Conservation (phyloP, 805 yeast genomes). For the Cephaloascus fragrans region DNA sequence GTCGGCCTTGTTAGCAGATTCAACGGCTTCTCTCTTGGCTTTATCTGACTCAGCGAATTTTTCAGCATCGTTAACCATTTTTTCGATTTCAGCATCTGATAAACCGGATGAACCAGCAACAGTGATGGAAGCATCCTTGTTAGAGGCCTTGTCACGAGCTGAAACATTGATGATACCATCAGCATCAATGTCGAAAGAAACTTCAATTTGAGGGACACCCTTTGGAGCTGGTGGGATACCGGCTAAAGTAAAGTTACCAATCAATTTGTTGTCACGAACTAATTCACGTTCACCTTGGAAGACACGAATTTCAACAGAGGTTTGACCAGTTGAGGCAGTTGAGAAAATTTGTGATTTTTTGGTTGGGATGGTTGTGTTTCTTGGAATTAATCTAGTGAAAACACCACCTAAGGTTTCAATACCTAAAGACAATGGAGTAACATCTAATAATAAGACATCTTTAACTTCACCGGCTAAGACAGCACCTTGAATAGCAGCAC, state of each 20-base stretch:
- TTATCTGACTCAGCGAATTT: constrained; percentile 81
- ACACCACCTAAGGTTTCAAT: constrained; percentile 98
- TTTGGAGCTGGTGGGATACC: constrained; percentile 95
- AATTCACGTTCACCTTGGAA: constrained; percentile 99
- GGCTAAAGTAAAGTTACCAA: constrained; percentile 91
- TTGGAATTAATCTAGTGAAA: constrained; percentile 81
- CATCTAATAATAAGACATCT: constrained; percentile 84
- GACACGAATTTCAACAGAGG: constrained; percentile 93
- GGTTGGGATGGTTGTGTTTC: constrained; percentile 95
- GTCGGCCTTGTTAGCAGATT: constrained; percentile 78
- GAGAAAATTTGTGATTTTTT: constrained; percentile 95
- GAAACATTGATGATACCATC: constrained; percentile 95
- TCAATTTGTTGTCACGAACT: constrained; percentile 94
- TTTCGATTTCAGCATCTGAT: constrained; percentile 81
- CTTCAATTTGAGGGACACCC: constrained; percentile 93
- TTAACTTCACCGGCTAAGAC: constrained; percentile 91
- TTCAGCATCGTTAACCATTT: constrained; percentile 87
- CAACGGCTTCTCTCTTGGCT: constrained; percentile 77
- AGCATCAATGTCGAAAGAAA: constrained; percentile 92
- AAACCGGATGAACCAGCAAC: constrained; percentile 95
- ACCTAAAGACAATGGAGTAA: constrained; percentile 86
- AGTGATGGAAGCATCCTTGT: constrained; percentile 90
- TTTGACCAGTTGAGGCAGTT: constrained; percentile 94
- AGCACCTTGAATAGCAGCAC: constrained; percentile 98
- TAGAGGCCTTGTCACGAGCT: constrained; percentile 88